These are phyloP conservation scores for Colletotrichum graminicola DNA, from an alignment of 2,329 filamentous ascomycete genomes.

Conservation along the genomic window DNA sequence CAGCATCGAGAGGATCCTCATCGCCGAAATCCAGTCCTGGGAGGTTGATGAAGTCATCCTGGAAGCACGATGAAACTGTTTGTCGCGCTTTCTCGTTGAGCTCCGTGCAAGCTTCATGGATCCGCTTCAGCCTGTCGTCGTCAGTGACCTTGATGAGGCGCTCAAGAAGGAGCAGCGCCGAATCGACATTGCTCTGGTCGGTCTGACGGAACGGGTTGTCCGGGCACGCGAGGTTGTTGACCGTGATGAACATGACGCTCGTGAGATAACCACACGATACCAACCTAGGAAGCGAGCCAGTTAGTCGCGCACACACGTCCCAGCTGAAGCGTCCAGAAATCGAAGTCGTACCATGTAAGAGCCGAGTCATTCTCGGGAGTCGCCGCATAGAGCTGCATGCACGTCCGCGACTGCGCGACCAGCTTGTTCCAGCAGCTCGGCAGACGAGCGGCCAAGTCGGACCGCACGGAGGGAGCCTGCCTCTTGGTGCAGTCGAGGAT, in stretches of 20 bases:
- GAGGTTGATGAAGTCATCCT: slow-evolving; percentile 1
- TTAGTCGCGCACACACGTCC: neutral
- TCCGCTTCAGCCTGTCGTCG: slow-evolving; percentile 19
- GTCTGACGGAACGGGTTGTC: neutral
- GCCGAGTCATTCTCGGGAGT: slow-evolving; percentile 27
- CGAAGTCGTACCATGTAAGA: slow-evolving; percentile 29
- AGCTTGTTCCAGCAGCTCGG: slow-evolving; percentile 35
- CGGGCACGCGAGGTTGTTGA: slow-evolving; percentile 32
- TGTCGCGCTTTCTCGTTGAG: slow-evolving; percentile 25
- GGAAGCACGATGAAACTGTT: neutral
- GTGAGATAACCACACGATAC: slow-evolving; percentile 36
- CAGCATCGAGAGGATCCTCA: slow-evolving; percentile 17
- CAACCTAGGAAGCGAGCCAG: neutral
- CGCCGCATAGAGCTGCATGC: slow-evolving; percentile 34
- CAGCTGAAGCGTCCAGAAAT: neutral
- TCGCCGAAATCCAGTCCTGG: slow-evolving; percentile 27
- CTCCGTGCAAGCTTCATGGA: slow-evolving; percentile 29
- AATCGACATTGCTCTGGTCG: slow-evolving; percentile 37
- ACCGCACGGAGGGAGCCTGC: neutral
- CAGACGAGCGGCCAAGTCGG: neutral
- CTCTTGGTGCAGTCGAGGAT: slow-evolving; percentile 16
- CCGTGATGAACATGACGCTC: slow-evolving; percentile 35
- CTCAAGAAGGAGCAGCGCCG: slow-evolving; percentile 19
- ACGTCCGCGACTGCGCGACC: slow-evolving; percentile 21
- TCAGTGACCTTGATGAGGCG: slow-evolving; percentile 20